Evolutionary conservation across 1,284 basidiomycete genomes (phyloP).

Genomic region (Leccinum pallidistipes): DNA sequence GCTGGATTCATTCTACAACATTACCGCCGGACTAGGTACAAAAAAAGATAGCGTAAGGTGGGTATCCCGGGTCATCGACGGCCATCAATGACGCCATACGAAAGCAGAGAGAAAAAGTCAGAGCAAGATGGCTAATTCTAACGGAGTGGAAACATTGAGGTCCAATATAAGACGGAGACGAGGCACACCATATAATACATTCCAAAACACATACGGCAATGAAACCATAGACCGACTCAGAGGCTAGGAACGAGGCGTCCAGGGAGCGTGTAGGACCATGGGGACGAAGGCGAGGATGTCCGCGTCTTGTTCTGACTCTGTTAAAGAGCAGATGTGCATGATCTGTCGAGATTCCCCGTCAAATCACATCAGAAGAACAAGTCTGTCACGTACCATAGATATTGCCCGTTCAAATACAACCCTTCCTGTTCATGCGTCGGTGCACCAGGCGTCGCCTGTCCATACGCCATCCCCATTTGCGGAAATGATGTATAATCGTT

Average conservation of each 20-base stretch:
- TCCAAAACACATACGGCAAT: neutral
- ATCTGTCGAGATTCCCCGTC: neutral
- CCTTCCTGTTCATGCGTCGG: constrained; percentile 23
- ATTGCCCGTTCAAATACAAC: constrained; percentile 26
- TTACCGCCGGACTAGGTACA: constrained; percentile 18
- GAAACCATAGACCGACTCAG: neutral
- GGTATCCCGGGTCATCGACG: neutral
- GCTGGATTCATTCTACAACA: constrained; percentile 8
- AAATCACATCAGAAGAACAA: neutral
- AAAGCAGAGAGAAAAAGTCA: neutral
- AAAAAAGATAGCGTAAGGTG: constrained; percentile 2
- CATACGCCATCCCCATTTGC: constrained; percentile 51
- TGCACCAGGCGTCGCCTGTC: constrained; percentile 11
- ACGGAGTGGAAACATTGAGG: neutral
- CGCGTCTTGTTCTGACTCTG: neutral
- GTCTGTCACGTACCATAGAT: constrained; percentile 29
- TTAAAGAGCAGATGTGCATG: neutral
- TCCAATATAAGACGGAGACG: neutral
- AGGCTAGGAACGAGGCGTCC: neutral
- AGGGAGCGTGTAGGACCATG: too few species aligned
- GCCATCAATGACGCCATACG: neutral
- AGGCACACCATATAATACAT: constrained; percentile 5
- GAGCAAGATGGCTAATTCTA: neutral
- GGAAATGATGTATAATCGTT: constrained; percentile 59
- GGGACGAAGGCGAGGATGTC: neutral